Conservation (phyloP, 495 filamentous ascomycete genomes). For the Bacidia rubella region DNA sequence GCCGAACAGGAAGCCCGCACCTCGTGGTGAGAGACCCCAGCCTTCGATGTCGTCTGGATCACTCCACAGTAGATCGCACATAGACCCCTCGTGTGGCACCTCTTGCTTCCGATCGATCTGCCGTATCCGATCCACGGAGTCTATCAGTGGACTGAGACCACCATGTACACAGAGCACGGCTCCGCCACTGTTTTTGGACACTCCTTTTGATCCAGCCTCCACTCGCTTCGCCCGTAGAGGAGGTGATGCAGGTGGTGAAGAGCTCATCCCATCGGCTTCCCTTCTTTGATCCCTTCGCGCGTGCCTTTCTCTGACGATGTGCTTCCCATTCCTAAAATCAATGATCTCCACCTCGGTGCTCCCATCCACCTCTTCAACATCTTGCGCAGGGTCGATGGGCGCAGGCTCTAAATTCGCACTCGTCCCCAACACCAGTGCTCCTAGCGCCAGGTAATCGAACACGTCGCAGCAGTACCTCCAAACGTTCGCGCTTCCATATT, state of each 20-base stretch:
- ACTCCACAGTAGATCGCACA: slow-evolving; percentile 97
- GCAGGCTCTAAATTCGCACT: slow-evolving; percentile 54
- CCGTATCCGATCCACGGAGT: slow-evolving; percentile 90
- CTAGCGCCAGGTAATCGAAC: slow-evolving; percentile 93
- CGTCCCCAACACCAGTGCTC: slow-evolving; percentile 84
- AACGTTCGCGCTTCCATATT: slow-evolving; percentile 94
- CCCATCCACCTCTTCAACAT: slow-evolving; percentile 39
- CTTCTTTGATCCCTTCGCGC: slow-evolving; percentile 36
- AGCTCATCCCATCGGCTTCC: slow-evolving; percentile 8
- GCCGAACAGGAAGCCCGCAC: slow-evolving; percentile 92
- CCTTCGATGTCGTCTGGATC: slow-evolving; percentile 98
- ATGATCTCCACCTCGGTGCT: slow-evolving; percentile 87
- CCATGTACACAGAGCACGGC: slow-evolving; percentile 94
- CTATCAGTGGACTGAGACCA: slow-evolving; percentile 79
- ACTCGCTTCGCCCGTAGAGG: slow-evolving; percentile 19
- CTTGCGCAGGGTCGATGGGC: slow-evolving; percentile 30
- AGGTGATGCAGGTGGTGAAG: slow-evolving; percentile 32
- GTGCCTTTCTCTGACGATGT: slow-evolving; percentile 40
- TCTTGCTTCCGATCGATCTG: slow-evolving; percentile 94
- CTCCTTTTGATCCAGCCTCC: slow-evolving; percentile 32
- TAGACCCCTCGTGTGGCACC: slow-evolving; percentile 94
- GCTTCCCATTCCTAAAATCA: slow-evolving; percentile 47
- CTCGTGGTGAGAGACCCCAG: slow-evolving; percentile 89
- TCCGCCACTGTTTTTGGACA: slow-evolving; percentile 60
- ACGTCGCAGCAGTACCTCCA: slow-evolving; percentile 99